These are phyloP conservation scores for Platismatia glauca DNA, from an alignment of 495 filamentous ascomycete species.

Conservation along the genomic window DNA sequence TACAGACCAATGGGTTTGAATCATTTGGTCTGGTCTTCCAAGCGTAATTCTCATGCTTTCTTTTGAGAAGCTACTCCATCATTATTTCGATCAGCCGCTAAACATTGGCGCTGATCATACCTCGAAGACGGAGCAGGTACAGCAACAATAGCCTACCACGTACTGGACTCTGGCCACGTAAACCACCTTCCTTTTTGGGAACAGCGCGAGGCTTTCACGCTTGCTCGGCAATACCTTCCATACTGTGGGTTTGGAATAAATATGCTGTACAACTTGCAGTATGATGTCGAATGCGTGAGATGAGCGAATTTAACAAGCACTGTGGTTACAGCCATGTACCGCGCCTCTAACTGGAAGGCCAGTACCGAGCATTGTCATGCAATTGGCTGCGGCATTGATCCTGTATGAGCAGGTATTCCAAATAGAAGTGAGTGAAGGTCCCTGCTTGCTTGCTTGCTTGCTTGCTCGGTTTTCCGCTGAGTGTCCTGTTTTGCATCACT, in stretches of 20 bases:
- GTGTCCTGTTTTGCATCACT: not conserved
- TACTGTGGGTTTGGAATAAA: not conserved
- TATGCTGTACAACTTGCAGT: not conserved
- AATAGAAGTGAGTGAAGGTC: not conserved
- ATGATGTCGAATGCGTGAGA: not conserved
- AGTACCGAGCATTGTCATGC: not conserved
- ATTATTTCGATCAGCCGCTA: not conserved
- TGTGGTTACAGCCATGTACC: not conserved
- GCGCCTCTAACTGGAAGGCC: not conserved
- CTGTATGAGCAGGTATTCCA: not conserved
- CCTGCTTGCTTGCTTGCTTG: not conserved
- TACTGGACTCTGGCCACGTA: not conserved
- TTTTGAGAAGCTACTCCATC: not conserved
- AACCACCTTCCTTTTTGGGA: slow-evolving; percentile 8
- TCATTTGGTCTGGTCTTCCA: not conserved
- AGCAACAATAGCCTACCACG: not conserved
- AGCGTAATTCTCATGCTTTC: not conserved
- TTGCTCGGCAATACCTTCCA: slow-evolving; percentile 11
- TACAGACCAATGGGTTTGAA: not conserved
- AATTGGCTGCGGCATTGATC: not conserved
- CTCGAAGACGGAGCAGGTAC: not conserved
- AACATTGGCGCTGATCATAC: not conserved
- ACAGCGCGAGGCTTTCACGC: not conserved
- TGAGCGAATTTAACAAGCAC: not conserved
- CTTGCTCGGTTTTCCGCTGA: not conserved